phyloP scores from a whole-genome alignment of 164 flowering plant species.

The Warburgia ugandensis region DNA sequence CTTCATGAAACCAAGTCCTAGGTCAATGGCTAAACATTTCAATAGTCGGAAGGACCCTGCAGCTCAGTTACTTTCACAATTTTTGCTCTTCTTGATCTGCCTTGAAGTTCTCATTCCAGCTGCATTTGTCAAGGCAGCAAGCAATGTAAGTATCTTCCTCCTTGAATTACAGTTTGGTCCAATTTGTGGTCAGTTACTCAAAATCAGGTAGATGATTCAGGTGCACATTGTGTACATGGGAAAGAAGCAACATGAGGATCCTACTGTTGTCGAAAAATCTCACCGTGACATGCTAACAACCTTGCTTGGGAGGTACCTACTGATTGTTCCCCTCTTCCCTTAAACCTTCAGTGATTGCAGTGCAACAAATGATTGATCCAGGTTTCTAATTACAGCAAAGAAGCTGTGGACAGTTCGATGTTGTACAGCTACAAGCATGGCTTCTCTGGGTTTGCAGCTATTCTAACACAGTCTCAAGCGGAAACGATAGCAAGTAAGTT shows the following conservation, averaged over 20 bases:
- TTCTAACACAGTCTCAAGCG: constrained; percentile 36
- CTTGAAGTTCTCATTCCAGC: no score
- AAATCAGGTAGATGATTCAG: constrained; percentile 4
- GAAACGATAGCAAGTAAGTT: constrained; percentile 25
- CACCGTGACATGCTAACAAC: constrained; percentile 35
- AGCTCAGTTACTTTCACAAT: no score
- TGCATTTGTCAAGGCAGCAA: not conserved
- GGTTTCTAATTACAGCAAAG: constrained; percentile 26
- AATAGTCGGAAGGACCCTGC: no score
- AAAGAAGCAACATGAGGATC: constrained; percentile 29
- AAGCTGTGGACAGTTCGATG: constrained; percentile 24
- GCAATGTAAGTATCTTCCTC: not conserved
- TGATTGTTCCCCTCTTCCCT: not conserved
- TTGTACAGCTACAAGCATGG: constrained; percentile 49
- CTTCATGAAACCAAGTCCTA: no score
- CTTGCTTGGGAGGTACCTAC: constrained; percentile 31
- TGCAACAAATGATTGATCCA: not conserved
- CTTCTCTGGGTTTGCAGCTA: constrained; percentile 54
- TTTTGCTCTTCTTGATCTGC: no score
- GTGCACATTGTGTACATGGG: constrained; percentile 41
- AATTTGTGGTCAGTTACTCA: not conserved
- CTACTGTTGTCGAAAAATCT: constrained; percentile 10
- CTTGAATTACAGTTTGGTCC: not conserved
- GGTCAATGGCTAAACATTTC: no score
- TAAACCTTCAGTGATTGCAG: not conserved